Base-by-base conservation (phyloP, 176 grass and related monocot genomes). In the Cenchrus americanus region DNA sequence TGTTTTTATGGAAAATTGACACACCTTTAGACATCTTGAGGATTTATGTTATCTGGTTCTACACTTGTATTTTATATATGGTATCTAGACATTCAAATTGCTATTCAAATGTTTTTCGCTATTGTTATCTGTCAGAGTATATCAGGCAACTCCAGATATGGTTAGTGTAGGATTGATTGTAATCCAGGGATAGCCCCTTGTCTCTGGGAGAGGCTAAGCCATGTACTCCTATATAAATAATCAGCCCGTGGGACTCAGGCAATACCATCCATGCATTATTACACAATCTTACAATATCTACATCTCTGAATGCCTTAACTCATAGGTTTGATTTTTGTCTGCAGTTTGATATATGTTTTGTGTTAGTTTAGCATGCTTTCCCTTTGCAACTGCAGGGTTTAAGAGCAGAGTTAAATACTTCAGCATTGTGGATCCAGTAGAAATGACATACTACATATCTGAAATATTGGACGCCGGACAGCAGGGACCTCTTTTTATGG, bases 401-500 rank as follows among this genome's bases (percentile, higher is more conserved):
- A 97, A 54, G 88, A 97, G 95, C 88, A 90, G 95, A 92, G 95
- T 93, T 73, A 90, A 92, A 76, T 94, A 93, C 79, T 90, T 44
- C 21, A 97, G 92, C 43, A 76, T 94, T 75, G 73, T 94, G 52
- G 90, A 94, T 89, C 92, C 95, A 79, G 80, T 60, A 50, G 84
- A 94, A 85, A 91, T 88, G 92, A 82, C 86, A 78, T 90, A 89
- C 71, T 94, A 94, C 82, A 79, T 84, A 84, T 97, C 88, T 71
- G 95, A 97, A 89, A 97, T 97, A 91, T 71, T 93, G 65, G 95
- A 97, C 8, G 95, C 90, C 73, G 92, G 88, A 37, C 76, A 89
- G 89, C 87, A 91, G 64, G 92, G 90, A 14, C 92, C 92, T 44
- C 65, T 97, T 34, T 97, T 97, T 91, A 93, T 93, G 95, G 95